Conservation (phyloP, 148 eudicot species). For the Chenopodium quinoa region DNA sequence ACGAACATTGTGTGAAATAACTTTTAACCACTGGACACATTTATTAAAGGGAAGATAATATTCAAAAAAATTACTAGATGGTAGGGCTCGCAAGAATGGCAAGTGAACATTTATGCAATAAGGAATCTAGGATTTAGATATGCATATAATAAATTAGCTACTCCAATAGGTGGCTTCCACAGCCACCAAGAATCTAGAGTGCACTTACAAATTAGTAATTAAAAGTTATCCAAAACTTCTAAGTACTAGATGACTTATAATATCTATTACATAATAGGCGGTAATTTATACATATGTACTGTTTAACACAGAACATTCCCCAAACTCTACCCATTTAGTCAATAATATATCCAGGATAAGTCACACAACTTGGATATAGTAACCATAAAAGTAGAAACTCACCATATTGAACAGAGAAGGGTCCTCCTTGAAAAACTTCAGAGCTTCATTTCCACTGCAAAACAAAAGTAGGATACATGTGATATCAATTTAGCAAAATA, state of each 20-base stretch:
- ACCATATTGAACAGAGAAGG: conserved; percentile 77
- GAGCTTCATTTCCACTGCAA: conserved; percentile 81
- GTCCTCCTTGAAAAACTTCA: conserved; percentile 72
- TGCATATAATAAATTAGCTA: background rate
- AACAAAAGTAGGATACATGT: background rate
- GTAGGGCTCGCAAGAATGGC: background rate
- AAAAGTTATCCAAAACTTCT: background rate
- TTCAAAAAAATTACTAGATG: background rate
- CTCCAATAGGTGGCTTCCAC: background rate
- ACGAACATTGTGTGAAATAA: background rate
- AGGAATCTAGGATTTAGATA: background rate
- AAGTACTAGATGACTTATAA: background rate
- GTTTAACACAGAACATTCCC: background rate
- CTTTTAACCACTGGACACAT: background rate
- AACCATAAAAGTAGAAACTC: conserved; percentile 14
- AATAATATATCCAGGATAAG: background rate
- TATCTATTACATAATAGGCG: background rate
- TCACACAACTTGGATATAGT: background rate
- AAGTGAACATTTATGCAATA: background rate
- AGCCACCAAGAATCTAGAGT: background rate
- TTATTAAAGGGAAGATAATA: background rate
- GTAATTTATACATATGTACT: background rate
- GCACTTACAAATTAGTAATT: background rate
- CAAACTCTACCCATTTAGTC: background rate
- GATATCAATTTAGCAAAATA: background rate